These are phyloP conservation scores for Neoconidiobolus thromboides DNA, from an alignment of 371 early-diverging fungal species.

Conservation along the genomic window DNA sequence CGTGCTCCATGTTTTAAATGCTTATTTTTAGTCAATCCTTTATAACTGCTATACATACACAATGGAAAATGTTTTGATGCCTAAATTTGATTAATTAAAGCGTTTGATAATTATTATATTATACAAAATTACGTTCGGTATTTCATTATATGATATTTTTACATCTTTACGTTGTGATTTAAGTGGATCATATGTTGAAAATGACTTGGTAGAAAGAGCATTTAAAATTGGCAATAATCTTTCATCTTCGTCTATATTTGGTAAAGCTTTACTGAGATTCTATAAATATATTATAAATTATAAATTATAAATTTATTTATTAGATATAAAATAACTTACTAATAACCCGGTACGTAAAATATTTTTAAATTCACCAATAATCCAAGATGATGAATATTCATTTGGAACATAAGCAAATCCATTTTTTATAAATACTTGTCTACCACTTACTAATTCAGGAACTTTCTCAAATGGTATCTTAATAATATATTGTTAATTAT, in stretches of 20 bases:
- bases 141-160: constrained; percentile 33
- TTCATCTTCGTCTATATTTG: constrained; percentile 85
- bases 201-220: constrained; percentile 42
- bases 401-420: constrained; percentile 79
- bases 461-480: constrained; percentile 74
- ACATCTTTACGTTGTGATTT: constrained; percentile 23
- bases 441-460: constrained; percentile 42
- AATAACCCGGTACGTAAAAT: constrained; percentile 35
- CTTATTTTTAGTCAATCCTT: constrained; percentile 37
- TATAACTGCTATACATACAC: constrained; percentile 77
- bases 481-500: background rate
- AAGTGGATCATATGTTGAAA: constrained; percentile 17
- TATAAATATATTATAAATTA: constrained; percentile 5
- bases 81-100: constrained; percentile 11
- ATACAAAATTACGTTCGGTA: constrained; percentile 9
- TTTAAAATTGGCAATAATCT: constrained; percentile 69
- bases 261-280: constrained; percentile 51
- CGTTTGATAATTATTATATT: background rate
- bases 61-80: constrained; percentile 61
- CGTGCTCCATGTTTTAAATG: constrained; percentile 82
- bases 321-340: constrained; percentile 12
- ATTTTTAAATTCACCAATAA: constrained; percentile 55
- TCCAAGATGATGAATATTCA: constrained; percentile 45
- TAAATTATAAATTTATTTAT: constrained; percentile 4
- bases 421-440: constrained; percentile 44